Evolutionary conservation across 2,329 filamentous ascomycete genomes (phyloP), one percentile per base, ranked within the genome.

Genomic region (Plenodomus tracheiphilus): DNA sequence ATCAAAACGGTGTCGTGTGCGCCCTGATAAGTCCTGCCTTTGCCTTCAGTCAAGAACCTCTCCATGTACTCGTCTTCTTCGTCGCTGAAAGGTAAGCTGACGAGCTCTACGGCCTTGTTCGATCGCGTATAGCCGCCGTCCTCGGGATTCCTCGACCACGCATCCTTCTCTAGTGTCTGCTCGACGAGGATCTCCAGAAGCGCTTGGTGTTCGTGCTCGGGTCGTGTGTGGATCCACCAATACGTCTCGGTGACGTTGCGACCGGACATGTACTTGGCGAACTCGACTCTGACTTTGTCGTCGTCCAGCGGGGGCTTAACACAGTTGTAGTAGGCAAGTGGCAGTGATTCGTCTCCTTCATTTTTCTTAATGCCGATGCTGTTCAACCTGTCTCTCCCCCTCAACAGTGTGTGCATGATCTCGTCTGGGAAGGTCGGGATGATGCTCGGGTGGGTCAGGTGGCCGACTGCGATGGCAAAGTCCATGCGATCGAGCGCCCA

Each of bases 381-480:
- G 39, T 48, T 56, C 10, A 64, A 45, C 45, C 51, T 57, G n/a
- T 62, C 51, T 18, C 46, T 45, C 2, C 60, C 52, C 4, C 81
- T 80, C 43, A 89, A 83, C 4, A 94, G 81, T 4, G 81, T 80
- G 20, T 81, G 81, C 58, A 94, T 79, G 43, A 95, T 92, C 53
- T 95, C 88, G 72, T 94, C 89, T 47, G 88, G 82, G 64, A 94
- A 95, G 45, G 91, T 91, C 30, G 88, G 85, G 17, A 87, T 85
- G 4, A 95, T 79, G 1, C 87, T 89, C 0, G 91, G 90, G 62
- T 94, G 87, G 3, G 89, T 86, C 13, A 96, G 81, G 66, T 87
- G 85, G 60, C 90, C 85, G 21, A 95, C 78, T 2, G 90, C 89
- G 55, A 57, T 73, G 45, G 69, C 59, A 49, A 89, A 91, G 47